Evolutionary conservation across 225 moss, liverwort and hornwort genomes (phyloP), one percentile per base, ranked within the genome.

Genomic region (Neckera pumila): DNA sequence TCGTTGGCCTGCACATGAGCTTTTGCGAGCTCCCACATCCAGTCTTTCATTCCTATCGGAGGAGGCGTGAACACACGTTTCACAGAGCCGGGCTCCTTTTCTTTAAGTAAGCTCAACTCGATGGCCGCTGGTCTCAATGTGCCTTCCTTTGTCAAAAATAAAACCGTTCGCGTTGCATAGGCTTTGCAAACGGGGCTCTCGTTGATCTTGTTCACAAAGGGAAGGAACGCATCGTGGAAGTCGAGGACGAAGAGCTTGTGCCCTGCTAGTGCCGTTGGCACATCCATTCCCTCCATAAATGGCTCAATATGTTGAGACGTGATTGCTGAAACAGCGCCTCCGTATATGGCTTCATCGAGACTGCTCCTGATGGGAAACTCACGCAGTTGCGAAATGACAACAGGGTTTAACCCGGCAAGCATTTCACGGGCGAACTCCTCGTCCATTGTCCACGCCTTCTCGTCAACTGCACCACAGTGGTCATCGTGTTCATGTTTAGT

Each of bases 401-500:
- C 90, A 8, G 96, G 96, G 58, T 97, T 94, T 54, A 95, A 85
- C 47, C 96, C 96, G 58, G 96, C 93, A 31, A 97, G 86, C 92
- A 92, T 92, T 86, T 97, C 94, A 66, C 95, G 95, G n/a, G 91
- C 95, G 54, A 95, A 97, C 80, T 95, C 96, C 63, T 94, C 94
- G 76, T 97, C 95, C 45, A 92, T 91, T 18, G 89, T 91, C 95
- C 95, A 96, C 27, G 96, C 95, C 78, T 90, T 90, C 90, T 93
- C 93, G 81, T 96, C 94, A 89, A 94, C 96, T 96, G 92, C 89
- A 87, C 23, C 60, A 75, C 71, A 81, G 51, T 30, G n/a, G 40
- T 45, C 78, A 65, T 73, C 64, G 66, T 74, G 56, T 45, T 61
- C 73, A 85, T 60, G 56, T 47, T 84, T 45, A 80, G 33, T 23